phyloP scores from a whole-genome alignment of 177 flowering plant genomes.

The Tripterygium wilfordii region DNA sequence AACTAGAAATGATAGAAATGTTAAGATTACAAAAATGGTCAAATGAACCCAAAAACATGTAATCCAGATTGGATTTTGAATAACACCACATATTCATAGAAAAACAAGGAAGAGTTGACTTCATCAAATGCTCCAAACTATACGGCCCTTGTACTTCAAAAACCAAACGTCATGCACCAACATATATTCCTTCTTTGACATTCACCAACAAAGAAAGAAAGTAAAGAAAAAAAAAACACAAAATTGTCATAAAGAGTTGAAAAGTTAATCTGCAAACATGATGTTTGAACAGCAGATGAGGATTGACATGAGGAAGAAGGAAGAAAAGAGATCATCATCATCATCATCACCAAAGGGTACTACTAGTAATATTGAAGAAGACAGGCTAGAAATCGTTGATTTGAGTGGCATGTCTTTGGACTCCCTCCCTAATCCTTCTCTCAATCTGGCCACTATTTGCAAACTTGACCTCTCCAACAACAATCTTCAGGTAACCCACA shows the following conservation, averaged over 20 bases:
- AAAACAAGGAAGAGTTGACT: conserved; percentile 14
- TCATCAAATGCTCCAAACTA: conserved; percentile 1
- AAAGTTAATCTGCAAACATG: conserved; percentile 14
- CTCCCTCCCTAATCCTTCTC: conserved; percentile 48
- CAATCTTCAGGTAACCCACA: conserved; percentile 91
- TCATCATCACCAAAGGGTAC: too few relatives aligned
- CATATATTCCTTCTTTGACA: background rate
- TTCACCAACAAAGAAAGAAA: too few relatives aligned
- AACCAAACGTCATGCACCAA: conserved; percentile 2
- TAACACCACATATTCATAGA: too few relatives aligned
- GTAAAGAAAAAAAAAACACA: too few relatives aligned
- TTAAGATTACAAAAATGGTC: too few relatives aligned
- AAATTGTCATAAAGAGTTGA: too few relatives aligned
- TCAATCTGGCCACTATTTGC: conserved; percentile 48
- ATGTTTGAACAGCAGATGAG: conserved; percentile 26
- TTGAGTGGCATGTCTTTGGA: conserved; percentile 70
- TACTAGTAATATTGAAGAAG: conserved; percentile 18
- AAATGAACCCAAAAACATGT: too few relatives aligned
- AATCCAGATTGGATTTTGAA: too few relatives aligned
- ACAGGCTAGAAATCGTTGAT: conserved; percentile 45
- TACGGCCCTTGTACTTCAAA: conserved; percentile 16
- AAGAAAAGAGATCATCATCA: background rate
- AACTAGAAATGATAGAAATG: too few relatives aligned
- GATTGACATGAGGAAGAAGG: conserved; percentile 2
- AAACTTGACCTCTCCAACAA: conserved; percentile 81